phyloP scores from a whole-genome alignment of 169 alveolate species.

The Perkinsus chesapeaki region DNA sequence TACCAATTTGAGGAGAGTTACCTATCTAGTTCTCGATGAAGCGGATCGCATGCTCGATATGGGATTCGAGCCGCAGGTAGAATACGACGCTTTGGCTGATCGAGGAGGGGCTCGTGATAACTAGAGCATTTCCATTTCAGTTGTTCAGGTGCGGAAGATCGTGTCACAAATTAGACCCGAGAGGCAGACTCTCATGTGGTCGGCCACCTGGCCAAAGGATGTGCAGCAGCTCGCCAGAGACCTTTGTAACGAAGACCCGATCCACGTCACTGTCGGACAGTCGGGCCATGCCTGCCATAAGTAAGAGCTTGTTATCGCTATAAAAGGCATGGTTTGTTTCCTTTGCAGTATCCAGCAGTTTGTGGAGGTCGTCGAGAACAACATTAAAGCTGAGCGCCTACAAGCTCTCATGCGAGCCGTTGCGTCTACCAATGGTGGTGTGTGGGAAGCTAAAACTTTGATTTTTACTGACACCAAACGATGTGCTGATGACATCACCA shows the following conservation, averaged over 20 bases:
- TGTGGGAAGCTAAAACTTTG: slow-evolving; percentile 5
- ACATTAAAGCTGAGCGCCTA: slow-evolving; percentile 14
- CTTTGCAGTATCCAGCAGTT: slow-evolving; percentile 38
- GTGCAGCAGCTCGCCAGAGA: slow-evolving; percentile 83
- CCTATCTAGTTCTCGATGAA: slow-evolving; percentile 93
- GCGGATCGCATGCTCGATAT: slow-evolving; percentile 97
- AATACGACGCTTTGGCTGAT: slow-evolving; percentile 84
- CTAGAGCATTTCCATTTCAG: slow-evolving; percentile 60
- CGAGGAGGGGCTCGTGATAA: slow-evolving; percentile 46
- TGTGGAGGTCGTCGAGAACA: slow-evolving; percentile 46
- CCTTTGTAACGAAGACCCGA: slow-evolving; percentile 78
- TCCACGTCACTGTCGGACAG: slow-evolving; percentile 84
- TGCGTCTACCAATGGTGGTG: background rate
- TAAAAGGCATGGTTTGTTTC: background rate
- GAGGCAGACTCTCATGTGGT: slow-evolving; percentile 87
- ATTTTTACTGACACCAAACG: slow-evolving; percentile 40
- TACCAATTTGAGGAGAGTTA: slow-evolving; percentile 72
- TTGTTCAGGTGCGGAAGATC: slow-evolving; percentile 57
- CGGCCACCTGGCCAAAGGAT: slow-evolving; percentile 96
- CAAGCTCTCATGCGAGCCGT: background rate
- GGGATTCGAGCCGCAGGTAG: slow-evolving; percentile 92
- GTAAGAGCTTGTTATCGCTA: background rate
- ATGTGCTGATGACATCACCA: slow-evolving; percentile 71
- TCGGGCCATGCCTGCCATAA: slow-evolving; percentile 35
- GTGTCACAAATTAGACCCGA: slow-evolving; percentile 78